Base-by-base conservation (phyloP, 2,329 filamentous ascomycete genomes). In the Penicillium fuscoglaucum region DNA sequence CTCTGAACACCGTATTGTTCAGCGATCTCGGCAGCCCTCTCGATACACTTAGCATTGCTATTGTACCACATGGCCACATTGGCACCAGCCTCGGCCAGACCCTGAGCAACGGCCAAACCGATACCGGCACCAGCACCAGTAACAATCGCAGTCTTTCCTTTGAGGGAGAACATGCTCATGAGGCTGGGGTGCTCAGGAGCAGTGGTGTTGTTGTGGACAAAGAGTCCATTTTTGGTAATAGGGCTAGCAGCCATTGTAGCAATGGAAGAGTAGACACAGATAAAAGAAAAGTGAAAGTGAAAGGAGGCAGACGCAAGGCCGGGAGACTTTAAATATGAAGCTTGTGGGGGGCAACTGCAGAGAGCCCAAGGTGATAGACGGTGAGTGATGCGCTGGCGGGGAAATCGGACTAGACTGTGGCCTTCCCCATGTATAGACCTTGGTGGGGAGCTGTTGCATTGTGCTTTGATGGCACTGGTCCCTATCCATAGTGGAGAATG, bases 11-110 rank as follows among this genome's bases (percentile, higher is more conserved):
- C 84, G 65, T 87, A 90, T 24, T 83, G 82, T 68, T 84, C 80
- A 68, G 84, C 85, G 46, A 91, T 87, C 28, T 85, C 84, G 33
- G 81, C 80, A 0, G 88, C 87, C 57, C 84, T 80, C 17, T 83
- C 79, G 13, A 85, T 70, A 13, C 87, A 86, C 65, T 87, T 83
- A 68, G 83, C 82, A 75, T 90, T 90, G 72, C 79, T 84, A 70
- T 89, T 87, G 71, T 89, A 90, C 85, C 86, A 90, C 51, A 90
- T 84, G 29, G 86, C 87, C 24, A 90, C 85, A 64, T 90, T 88
- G 58, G 87, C 87, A 49, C 88, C 88, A 17, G 87, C 86, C 70
- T 91, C 88, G 17, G 88, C 87, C 33, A 87, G 79, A 1, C 80
- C 86, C 35, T 87, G 78, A 15, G 87, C 87, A 29, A 90, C 81